phyloP scores from a whole-genome alignment of 768 basidiomycete genomes.

The Austroboletus eburneus region DNA sequence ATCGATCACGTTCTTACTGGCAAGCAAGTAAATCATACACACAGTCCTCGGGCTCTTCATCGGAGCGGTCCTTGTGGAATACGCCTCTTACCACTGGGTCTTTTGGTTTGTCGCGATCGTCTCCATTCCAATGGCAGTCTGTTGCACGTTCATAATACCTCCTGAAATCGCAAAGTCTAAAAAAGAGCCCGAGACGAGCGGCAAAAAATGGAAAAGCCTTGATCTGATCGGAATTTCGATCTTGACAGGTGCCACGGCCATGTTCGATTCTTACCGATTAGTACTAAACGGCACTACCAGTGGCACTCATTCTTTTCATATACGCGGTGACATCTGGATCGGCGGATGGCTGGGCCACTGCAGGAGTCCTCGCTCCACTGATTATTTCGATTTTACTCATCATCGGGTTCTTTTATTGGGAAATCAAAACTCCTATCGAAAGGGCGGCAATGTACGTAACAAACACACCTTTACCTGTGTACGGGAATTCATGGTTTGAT shows the following conservation, averaged over 20 bases:
- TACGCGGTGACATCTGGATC: constrained; percentile 46
- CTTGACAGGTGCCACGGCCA: constrained; percentile 32
- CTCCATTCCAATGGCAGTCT: constrained; percentile 29
- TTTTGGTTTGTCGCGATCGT: constrained; percentile 47
- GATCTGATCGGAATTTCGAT: constrained; percentile 37
- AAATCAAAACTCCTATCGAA: constrained; percentile 36
- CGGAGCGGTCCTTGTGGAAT: constrained; percentile 41
- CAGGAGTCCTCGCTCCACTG: constrained; percentile 43
- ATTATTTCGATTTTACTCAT: constrained; percentile 40
- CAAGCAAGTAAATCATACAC: constrained; percentile 10
- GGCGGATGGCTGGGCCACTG: constrained; percentile 44
- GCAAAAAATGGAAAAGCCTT: constrained; percentile 26
- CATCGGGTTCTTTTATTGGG: constrained; percentile 49
- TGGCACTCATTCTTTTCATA: constrained; percentile 37
- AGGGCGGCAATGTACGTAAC: constrained; percentile 39
- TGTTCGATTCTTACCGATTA: background rate
- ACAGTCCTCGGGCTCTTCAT: constrained; percentile 42
- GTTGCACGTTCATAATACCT: constrained; percentile 34
- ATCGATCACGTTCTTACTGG: background rate
- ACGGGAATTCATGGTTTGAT: background rate
- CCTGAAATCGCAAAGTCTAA: constrained; percentile 7
- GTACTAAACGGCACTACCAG: constrained; percentile 16
- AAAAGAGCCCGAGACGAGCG: constrained; percentile 1
- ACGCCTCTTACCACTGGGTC: constrained; percentile 45
- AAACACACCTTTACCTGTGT: background rate